Base-by-base conservation (phyloP, 1,284 basidiomycete species). In the Ceratobasidium papillatum region DNA sequence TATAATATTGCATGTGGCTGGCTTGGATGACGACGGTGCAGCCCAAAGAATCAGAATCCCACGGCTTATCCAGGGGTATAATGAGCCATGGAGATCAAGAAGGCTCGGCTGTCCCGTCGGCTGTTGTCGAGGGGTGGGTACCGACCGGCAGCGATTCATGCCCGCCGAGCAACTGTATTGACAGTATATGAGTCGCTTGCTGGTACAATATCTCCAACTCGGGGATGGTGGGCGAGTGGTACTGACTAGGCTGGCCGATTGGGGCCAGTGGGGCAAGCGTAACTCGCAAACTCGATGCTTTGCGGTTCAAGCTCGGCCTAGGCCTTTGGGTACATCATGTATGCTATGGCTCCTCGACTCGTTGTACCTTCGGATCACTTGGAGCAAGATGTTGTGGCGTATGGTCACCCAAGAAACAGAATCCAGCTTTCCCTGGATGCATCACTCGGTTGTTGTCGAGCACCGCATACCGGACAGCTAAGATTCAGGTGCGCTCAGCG, bases 391-490 rank as follows among this genome's bases (percentile, higher is more conserved):
- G 52, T 56, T 56, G 52, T 56, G 52, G 8, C 5, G 45, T 47
- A 17, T 47, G 45, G 19, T n/a, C 9, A 17, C 19, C 38, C 45
- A 47, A 47, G 45, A 47, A 47, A n/a, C n/a, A n/a, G 45, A 47
- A 47, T 47, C 9, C 8, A 11, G 45, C 19, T 47, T 47, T 47
- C 45, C 45, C 11, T 47, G 45, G 45, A 47, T 47, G 45, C 4
- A 12, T n/a, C 45, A 47, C 45, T 61, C 58, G 58, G 58, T 36
- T 41, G 58, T 61, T 61, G 58, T 61, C 32, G 58, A 61, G 58
- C 36, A 47, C 45, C 19, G 45, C 45, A 47, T 47, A 47, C 52
- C 52, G 52, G n/a, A 30, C 9, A 11, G 9, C 52, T 19, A 41
- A 64, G 30, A 64, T 47, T 64, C 62, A 64, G 41, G 43, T 34